Conservation (phyloP, 139 green algal genomes). For the Micractinium sp. region DNA sequence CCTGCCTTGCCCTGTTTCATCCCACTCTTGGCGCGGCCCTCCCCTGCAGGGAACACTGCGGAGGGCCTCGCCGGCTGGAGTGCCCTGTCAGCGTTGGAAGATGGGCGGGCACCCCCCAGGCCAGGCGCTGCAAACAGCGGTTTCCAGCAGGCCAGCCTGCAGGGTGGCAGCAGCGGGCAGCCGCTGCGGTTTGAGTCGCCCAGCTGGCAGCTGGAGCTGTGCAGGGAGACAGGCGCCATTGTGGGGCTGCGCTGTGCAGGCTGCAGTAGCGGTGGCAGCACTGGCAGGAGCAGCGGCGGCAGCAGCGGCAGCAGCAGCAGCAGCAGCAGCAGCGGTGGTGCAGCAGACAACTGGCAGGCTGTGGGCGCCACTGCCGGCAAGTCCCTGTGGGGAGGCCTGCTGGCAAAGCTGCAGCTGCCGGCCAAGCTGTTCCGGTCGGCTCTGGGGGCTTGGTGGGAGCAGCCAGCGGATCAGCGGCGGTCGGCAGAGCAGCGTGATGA, state of each 20-base stretch:
- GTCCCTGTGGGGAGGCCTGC: neutral
- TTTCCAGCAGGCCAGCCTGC: constrained; percentile 1
- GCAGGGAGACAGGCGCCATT: neutral
- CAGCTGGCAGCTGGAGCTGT: constrained; percentile 10
- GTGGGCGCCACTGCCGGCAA: neutral
- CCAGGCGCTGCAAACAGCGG: constrained; percentile 8
- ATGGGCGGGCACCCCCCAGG: neutral
- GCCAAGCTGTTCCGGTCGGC: neutral
- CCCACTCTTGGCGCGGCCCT: neutral
- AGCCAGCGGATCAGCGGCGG: neutral
- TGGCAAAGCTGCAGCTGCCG: neutral
- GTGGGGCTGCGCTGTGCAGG: neutral
- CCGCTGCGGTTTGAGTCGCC: constrained; percentile 16
- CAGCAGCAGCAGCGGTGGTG: neutral
- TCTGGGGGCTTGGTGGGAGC: neutral
- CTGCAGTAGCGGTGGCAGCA: neutral
- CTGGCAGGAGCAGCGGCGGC: neutral
- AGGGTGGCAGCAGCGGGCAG: neutral
- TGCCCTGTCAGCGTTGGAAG: constrained; percentile 4
- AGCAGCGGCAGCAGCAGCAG: neutral
- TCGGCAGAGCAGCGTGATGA: neutral
- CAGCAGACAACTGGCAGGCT: neutral
- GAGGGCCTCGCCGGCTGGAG: neutral
- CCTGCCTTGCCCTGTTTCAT: neutral
- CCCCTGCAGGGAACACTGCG: neutral